Evolutionary conservation across 2,329 filamentous ascomycete species (phyloP), one percentile per base, ranked within the genome.

Genomic region (Apiospora kogelbergensis): DNA sequence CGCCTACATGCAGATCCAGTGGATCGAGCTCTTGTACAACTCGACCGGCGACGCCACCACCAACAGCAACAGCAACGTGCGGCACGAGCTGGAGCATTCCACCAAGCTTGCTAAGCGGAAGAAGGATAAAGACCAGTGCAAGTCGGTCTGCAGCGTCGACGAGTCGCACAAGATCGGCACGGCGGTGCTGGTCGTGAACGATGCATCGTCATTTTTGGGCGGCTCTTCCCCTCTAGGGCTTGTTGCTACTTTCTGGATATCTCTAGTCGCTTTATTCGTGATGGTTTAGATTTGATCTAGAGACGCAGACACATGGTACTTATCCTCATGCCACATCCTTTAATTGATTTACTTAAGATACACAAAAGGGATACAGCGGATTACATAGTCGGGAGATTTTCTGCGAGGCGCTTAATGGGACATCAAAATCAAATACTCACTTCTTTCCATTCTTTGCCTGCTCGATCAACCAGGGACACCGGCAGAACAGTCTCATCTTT

Each of bases 21-120:
- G 88, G 88, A 83, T 90, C 66, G 87, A 91, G 74, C 82, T 91
- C 80, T 81, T 87, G 26, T 90, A 85, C 73, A 87, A 87, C 72
- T 76, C 74, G 26, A 84, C 81, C 1, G 72, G 71, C 40, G 48
- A 45, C 22, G 37, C 40, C 26, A 22, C 66, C 40, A 70, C 68
- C 24, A 66, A 30, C 42, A 65, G 65, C 44, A 63, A 46, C 46
- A 42, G 40, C 37, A 57, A 73, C 63, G 64, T 68, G n/a, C 68
- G 63, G 13, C 46, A 3, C 24, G 66, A 53, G 26, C 20, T 26
- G 15, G 57, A 41, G 3, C 22, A 15, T 33, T 7, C 33, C 17
- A 9, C 10, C 9, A 33, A 45, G 15, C 60, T 30, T 22, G 11
- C 37, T 24, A 24, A n/a, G 6, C 48, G 63, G 13, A 60, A 42